Base-by-base conservation (phyloP, 495 filamentous ascomycete species). In the Platismatia glauca region DNA sequence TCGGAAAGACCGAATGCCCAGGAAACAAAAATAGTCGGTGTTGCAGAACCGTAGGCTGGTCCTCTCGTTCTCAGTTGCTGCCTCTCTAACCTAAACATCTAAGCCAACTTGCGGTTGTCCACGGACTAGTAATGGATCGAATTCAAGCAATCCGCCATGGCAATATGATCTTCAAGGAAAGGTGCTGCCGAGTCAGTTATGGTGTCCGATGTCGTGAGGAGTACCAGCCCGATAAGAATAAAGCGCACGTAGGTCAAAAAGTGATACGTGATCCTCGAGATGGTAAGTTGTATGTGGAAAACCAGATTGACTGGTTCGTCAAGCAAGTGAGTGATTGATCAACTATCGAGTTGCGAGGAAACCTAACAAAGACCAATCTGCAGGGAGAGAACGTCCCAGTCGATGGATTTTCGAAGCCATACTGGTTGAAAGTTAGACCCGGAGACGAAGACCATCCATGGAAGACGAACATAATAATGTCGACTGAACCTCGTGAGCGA, bases 221-320 rank as follows among this genome's bases (percentile, higher is more conserved):
- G 12, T 85, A 82, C 50, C 68, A 50, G 13, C 46, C 81, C 38
- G 74, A 77, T 0, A 66, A 57, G 3, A 71, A 74, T 24, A 48
- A 52, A 5, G 41, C 44, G 18, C 82, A 85, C 59, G 33, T 73
- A 6, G 73, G 75, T 20, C 71, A 81, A 53, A 69, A 70, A 1
- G 69, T 82, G 4, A 62, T 67, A 15, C 62, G 64, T 12, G 82
- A 84, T 66, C 62, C 71, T 13, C 76, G 71, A 43, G 78, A 84
- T 59, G 73, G 76, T 31, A 73, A 73, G 52, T 72, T 68, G 41
- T 84, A 75, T 59, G 82, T 76, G 1, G 65, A 76, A 29, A 69
- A 77, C 48, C 80, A 84, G 67, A 77, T 85, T 50, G 76, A 83
- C 55, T 85, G 82, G 82, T 69, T 84, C 43, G 76, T 84, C 24